Conservation (phyloP, 495 filamentous ascomycete species). For the Aspergillus affinis region DNA sequence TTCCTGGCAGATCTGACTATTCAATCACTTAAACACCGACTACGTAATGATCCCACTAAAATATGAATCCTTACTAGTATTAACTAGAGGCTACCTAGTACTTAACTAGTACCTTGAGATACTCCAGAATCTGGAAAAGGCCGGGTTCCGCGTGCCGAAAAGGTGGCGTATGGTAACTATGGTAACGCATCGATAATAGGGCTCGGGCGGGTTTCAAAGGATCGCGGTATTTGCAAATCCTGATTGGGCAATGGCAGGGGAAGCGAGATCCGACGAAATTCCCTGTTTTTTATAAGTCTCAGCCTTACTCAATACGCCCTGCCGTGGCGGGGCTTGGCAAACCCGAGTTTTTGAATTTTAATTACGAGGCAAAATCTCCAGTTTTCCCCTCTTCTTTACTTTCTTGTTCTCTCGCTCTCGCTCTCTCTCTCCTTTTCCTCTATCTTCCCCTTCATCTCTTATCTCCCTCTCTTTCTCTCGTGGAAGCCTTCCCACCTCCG, state of each 20-base stretch:
- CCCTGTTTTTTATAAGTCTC: not conserved
- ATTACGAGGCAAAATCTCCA: slow-evolving; percentile 1
- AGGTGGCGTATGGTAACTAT: not conserved
- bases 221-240: not conserved
- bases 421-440: slow-evolving; percentile 2
- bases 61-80: too few relatives aligned
- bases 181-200: not conserved
- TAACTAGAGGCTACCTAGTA: too few relatives aligned
- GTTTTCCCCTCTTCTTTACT: slow-evolving; percentile 2
- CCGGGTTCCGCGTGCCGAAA: not conserved
- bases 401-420: not conserved
- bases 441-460: slow-evolving; percentile 7
- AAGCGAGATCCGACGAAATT: too few relatives aligned
- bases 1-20: too few relatives aligned
- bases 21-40: too few relatives aligned
- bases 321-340: not conserved
- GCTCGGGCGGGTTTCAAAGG: not conserved
- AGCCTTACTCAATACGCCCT: not conserved
- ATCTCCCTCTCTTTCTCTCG: slow-evolving; percentile 5
- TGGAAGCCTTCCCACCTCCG: not conserved
- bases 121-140: too few relatives aligned
- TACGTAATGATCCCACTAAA: too few relatives aligned
- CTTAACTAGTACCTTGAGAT: too few relatives aligned
- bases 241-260: not conserved
- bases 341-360: not conserved